Base-by-base conservation (phyloP, 169 alveolate species). In the Plasmodium coatneyi region DNA sequence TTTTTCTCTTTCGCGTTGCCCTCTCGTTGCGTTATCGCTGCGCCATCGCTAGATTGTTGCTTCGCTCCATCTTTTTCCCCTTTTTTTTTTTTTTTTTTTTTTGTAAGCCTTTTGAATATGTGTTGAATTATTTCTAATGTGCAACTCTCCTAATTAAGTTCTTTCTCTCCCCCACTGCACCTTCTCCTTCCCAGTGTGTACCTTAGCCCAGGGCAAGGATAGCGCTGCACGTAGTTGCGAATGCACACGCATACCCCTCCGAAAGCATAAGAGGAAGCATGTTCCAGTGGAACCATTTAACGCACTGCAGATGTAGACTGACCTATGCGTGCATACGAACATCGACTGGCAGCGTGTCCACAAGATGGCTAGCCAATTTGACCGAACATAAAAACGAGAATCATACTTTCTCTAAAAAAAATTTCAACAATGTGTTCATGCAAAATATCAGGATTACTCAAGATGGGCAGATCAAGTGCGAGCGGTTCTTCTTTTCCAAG, bases 341-440 rank as follows among this genome's bases (percentile, higher is more conserved):
- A 83, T 41, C 74, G 3, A 71, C 46, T 5, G 56, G 34, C 14
- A 71, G 52, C n/a, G 60, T 30, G 30, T 43, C 71, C 74, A 9
- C 16, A 28, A 30, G 34, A 39, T 83, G 92, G 81, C 12, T 72
- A 78, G 60, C 78, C 30, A 71, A 84, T 46, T 84, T 43, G 25
- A 74, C 80, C 5, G 60, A 60, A 30, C n/a, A 72, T 74, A 84
- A 84, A 74, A 36, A 28, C 79, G 93, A 84, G 79, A 84, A 52
- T 74, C 54, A 74, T 36, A 74, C 60, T 46, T 84, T 70, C 32
- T 76, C 93, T 10, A 84, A 84, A 84, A 84, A 84, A 34, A 84
- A 84, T 34, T 74, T 84, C 56, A 84, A 84, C 70, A 84, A 84
- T 84, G 78, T 84, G 25, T 74, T 84, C 54, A 84, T 84, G 93